Evolutionary conservation across 2,329 filamentous ascomycete genomes (phyloP), one percentile per base, ranked within the genome.

Genomic region (Pestalotiopsis sp.): DNA sequence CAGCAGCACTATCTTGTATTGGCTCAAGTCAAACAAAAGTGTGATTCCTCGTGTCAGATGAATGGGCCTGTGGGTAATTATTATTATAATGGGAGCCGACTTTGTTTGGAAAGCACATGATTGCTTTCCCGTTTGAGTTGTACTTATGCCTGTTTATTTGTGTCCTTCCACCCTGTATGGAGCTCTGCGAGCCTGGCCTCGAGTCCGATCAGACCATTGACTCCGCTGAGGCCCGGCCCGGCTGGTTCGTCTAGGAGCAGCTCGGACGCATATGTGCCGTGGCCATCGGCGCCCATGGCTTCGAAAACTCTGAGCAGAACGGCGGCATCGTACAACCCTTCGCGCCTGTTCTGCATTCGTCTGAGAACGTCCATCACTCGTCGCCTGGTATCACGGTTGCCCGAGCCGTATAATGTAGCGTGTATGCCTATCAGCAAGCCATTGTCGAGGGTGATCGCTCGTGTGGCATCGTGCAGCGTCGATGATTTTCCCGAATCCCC

Each of bases 291-390:
- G 27, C 57, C 63, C 39, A 56, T 20, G 23, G 58, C 66, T 12
- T 61, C 60, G 41, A 68, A 68, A 2, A 68, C 27, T 3, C 58
- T 20, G 25, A 66, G 25, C 4, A 70, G 41, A 3, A 20, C 52
- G 14, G 13, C 14, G n/a, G 65, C 68, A 27, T 66, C 38, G 20
- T 68, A 70, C 20, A 70, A 7, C 12, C 65, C 62, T 56, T 70
- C 66, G 56, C 38, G 52, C 66, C 57, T 66, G n/a, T 45, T 41
- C 13, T 45, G 17, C 17, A 70, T 45, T 1, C 62, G 41, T 20
- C 61, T 14, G 7, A 70, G 39, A n/a, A 68, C 39, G 45, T 31
- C 56, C n/a, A 65, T 61, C 9, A 45, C 68, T 17, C 68, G 66
- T 14, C 66, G 38, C 4, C 62, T 52, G 41, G 61, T 56, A 38